Evolutionary conservation across 2,329 filamentous ascomycete species (phyloP).

Genomic region (Annulohypoxylon truncatum): DNA sequence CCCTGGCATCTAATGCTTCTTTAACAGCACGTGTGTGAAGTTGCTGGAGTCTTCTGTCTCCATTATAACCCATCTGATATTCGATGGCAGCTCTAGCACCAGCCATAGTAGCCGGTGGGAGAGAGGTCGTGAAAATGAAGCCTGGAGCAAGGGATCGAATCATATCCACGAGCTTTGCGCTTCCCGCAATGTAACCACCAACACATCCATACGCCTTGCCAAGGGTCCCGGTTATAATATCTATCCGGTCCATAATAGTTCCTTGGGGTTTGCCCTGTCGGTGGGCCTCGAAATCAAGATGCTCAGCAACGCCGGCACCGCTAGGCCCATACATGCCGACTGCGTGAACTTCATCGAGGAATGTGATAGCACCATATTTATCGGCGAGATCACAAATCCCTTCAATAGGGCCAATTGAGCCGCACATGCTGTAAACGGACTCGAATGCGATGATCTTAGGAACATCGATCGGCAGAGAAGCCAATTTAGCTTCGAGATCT

Average conservation of each 20-base stretch:
- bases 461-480: constrained; percentile 82
- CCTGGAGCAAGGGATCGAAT: constrained; percentile 94
- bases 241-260: constrained; percentile 93
- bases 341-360: constrained; percentile 97
- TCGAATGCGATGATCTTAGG: constrained; percentile 99
- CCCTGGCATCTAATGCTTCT: constrained; percentile 77
- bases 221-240: constrained; percentile 97
- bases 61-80: constrained; percentile 87
- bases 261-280: constrained; percentile 77
- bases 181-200: constrained; percentile 96
- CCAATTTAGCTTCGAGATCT: constrained; percentile 92
- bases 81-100: constrained; percentile 92
- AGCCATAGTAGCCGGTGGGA: constrained; percentile 96
- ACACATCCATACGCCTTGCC: constrained; percentile 99
- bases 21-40: constrained; percentile 96
- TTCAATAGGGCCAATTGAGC: constrained; percentile 94
- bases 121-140: constrained; percentile 98
- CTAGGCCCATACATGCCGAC: constrained; percentile 99
- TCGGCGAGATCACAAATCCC: constrained; percentile 96
- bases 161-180: constrained; percentile 85
- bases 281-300: constrained; percentile 93
- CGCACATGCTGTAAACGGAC: constrained; percentile 99
- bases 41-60: constrained; percentile 92
- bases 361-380: constrained; percentile 97
- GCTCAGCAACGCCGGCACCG: constrained; percentile 95